These are phyloP conservation scores for Lodderomyces metapsilosis DNA, from an alignment of 1,139 yeast species.

Conservation along the genomic window DNA sequence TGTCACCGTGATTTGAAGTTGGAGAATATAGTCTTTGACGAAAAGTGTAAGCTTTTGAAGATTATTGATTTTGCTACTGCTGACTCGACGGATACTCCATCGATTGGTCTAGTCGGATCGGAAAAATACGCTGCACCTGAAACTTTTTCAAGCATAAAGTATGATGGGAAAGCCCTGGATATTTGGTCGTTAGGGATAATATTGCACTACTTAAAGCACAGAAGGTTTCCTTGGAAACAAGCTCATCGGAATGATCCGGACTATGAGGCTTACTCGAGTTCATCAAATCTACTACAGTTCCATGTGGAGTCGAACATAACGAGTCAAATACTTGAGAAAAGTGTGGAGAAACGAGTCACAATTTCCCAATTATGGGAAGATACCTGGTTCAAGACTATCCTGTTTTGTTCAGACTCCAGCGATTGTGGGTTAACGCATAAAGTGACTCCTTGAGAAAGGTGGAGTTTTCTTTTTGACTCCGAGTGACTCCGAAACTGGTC, in stretches of 20 bases:
- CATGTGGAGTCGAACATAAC: slow-evolving; percentile 12
- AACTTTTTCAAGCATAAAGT: slow-evolving; percentile 31
- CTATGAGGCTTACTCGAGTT: slow-evolving; percentile 13
- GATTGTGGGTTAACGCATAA: slow-evolving; percentile 18
- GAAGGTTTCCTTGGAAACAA: slow-evolving; percentile 35
- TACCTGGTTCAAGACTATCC: slow-evolving; percentile 18
- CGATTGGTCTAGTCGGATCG: slow-evolving; percentile 53
- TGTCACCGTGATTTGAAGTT: slow-evolving; percentile 47
- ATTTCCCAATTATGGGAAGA: slow-evolving; percentile 15
- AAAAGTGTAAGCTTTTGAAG: slow-evolving; percentile 24
- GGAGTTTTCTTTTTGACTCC: slow-evolving; percentile 1
- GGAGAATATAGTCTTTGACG: slow-evolving; percentile 35
- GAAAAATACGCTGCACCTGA: slow-evolving; percentile 50
- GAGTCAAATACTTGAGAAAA: slow-evolving; percentile 18
- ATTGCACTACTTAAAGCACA: slow-evolving; percentile 29
- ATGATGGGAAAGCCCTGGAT: slow-evolving; percentile 43
- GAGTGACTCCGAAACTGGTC: background rate
- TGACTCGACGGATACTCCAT: slow-evolving; percentile 16
- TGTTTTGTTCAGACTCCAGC: slow-evolving; percentile 12
- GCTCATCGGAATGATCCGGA: slow-evolving; percentile 25
- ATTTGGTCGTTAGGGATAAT: slow-evolving; percentile 53
- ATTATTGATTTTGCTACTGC: slow-evolving; percentile 42
- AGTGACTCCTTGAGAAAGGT: background rate
- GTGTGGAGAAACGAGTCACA: slow-evolving; percentile 17
- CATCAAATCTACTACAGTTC: slow-evolving; percentile 7